phyloP scores from a whole-genome alignment of 2,329 filamentous ascomycete genomes.

The Colletotrichum ledebouriae region DNA sequence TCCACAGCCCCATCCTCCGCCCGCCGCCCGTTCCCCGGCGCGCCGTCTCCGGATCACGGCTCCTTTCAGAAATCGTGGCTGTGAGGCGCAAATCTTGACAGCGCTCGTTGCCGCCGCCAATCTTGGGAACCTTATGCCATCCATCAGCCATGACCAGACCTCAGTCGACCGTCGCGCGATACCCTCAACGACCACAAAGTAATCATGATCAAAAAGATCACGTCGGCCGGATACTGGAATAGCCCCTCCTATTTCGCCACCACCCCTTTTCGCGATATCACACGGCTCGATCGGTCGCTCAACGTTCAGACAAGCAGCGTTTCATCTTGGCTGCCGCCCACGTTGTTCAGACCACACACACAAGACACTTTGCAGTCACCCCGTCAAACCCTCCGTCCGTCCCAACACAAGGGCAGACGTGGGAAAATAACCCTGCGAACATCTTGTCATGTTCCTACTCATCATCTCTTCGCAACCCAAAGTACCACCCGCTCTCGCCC shows the following conservation, averaged over 20 bases:
- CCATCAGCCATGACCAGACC: neutral
- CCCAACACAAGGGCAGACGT: neutral
- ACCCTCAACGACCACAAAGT: neutral
- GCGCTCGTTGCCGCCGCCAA: constrained; percentile 24
- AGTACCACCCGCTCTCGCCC: neutral
- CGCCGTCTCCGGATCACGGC: constrained; percentile 23
- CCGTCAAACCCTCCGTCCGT: constrained; percentile 22
- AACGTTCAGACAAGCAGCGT: constrained; percentile 40
- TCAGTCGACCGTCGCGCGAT: neutral
- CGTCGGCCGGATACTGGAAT: no score
- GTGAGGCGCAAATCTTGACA: constrained; percentile 21
- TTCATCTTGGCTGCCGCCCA: constrained; percentile 35
- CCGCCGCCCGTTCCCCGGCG: constrained; percentile 7
- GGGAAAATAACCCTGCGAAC: constrained; percentile 33
- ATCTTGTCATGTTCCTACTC: constrained; percentile 27
- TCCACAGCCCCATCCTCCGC: constrained; percentile 21
- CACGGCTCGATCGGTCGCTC: constrained; percentile 20
- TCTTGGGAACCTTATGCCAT: neutral
- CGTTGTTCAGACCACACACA: constrained; percentile 34
- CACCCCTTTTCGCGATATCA: constrained; percentile 15
- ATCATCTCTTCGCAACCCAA: constrained; percentile 5
- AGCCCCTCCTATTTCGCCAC: constrained; percentile 23
- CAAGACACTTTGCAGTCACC: neutral
- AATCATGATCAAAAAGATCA: neutral
- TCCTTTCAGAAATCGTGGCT: constrained; percentile 25